Evolutionary conservation across 495 filamentous ascomycete genomes (phyloP).

Genomic region (Astrothelium subdiscretum): DNA sequence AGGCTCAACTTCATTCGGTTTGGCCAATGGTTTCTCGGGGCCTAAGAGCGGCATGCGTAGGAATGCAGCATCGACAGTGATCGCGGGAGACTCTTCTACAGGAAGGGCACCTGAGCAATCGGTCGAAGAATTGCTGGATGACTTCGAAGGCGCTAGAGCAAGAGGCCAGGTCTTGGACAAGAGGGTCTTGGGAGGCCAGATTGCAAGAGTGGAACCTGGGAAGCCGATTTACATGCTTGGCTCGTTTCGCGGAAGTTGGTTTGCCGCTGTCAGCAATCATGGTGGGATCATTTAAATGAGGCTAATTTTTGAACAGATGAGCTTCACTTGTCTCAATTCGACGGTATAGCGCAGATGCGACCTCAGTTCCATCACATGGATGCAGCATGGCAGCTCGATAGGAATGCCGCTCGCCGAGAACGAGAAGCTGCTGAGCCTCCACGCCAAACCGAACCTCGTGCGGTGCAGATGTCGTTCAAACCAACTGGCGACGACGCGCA

Average conservation of each 20-base stretch:
- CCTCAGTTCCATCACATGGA: constrained; percentile 69
- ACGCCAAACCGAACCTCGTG: constrained; percentile 42
- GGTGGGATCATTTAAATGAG: neutral
- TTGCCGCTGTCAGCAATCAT: neutral
- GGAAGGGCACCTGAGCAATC: neutral
- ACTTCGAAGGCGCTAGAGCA: constrained; percentile 38
- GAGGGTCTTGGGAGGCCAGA: constrained; percentile 57
- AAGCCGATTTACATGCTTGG: constrained; percentile 63
- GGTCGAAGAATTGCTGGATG: constrained; percentile 30
- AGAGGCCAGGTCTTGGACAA: constrained; percentile 42
- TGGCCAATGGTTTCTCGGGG: constrained; percentile 40
- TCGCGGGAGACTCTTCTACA: neutral
- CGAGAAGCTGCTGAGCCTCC: constrained; percentile 32
- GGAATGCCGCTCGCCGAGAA: constrained; percentile 22
- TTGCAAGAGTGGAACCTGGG: constrained; percentile 37
- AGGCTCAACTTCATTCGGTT: constrained; percentile 46
- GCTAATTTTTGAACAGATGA: constrained; percentile 37
- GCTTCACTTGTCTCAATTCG: constrained; percentile 55
- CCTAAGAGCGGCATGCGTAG: constrained; percentile 1
- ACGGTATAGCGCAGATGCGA: constrained; percentile 58
- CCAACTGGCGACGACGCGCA: constrained; percentile 43
- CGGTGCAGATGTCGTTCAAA: constrained; percentile 59
- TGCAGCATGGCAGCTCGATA: constrained; percentile 44
- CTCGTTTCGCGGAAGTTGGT: constrained; percentile 52
- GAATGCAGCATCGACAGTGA: neutral